Conservation (phyloP, 352 stramenopile species). For the Hyaloperonospora arabidopsidis region DNA sequence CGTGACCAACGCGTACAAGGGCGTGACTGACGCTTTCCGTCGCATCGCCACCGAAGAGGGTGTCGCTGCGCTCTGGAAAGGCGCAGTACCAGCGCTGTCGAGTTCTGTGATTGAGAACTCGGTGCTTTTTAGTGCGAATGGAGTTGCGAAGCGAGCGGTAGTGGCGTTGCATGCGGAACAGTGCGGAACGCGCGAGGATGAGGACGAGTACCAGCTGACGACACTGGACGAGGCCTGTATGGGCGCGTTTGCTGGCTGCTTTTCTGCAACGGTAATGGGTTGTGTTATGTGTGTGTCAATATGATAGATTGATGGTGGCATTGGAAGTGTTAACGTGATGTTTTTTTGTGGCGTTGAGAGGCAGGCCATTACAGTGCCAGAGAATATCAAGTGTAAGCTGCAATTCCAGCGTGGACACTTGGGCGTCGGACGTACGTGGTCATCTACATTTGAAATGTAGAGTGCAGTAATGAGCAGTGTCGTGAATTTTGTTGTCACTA, state of each 20-base stretch:
- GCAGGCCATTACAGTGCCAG: constrained; percentile 74
- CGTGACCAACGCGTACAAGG: constrained; percentile 47
- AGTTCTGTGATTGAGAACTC: constrained; percentile 87
- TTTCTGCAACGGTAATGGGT: constrained; percentile 61
- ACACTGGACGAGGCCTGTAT: constrained; percentile 79
- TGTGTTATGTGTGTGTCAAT: background rate
- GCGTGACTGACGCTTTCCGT: constrained; percentile 56
- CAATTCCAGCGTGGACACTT: constrained; percentile 67
- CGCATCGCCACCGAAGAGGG: constrained; percentile 72
- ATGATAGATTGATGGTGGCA: background rate
- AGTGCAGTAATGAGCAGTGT: too few species aligned
- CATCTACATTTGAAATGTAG: background rate
- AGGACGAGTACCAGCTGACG: constrained; percentile 54
- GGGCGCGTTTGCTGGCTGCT: constrained; percentile 69
- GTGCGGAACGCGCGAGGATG: constrained; percentile 23
- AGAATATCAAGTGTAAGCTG: constrained; percentile 84
- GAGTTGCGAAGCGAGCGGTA: constrained; percentile 60
- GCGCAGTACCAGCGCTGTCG: constrained; percentile 75
- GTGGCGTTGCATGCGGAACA: constrained; percentile 47
- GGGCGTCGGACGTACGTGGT: constrained; percentile 43
- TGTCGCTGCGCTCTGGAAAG: constrained; percentile 76
- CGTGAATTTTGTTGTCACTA: constrained; percentile 1
- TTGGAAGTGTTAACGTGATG: background rate
- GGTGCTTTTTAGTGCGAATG: constrained; percentile 85
- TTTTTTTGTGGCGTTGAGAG: background rate